Evolutionary conservation across 768 basidiomycete genomes (phyloP), one percentile per base, ranked within the genome.

Genomic region (Mycena leptocephala): DNA sequence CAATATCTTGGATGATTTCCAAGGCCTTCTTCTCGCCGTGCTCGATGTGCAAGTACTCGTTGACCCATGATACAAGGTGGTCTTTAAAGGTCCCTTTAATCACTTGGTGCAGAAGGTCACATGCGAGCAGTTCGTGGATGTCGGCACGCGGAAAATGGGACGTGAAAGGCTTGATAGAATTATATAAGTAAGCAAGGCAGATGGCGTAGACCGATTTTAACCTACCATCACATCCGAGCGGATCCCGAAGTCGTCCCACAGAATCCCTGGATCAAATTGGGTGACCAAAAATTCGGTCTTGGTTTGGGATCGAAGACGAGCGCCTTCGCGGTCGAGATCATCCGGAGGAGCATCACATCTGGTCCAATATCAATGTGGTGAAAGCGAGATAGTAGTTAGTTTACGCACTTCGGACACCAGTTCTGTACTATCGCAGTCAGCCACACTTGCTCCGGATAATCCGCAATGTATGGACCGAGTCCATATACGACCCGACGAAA

Each of bases 1-100:
- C 79, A 71, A 82, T 83, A 61, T 83, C 80, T 53, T 75, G 70
- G 0, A 83, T 18, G 16, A 83, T 79, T 7, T 14, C 43, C 26
- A 77, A 64, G 5, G 71, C 79, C 9, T 41, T 26, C 30, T 59
- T 62, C 26, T 73, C 56, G 0, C 76, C 72, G 46, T 79, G 65
- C 6, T 28, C 39, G 0, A 53, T 1, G 3, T 59, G n/a, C 14
- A 84, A 71, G 46, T 83, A 84, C 5, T 77, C 65, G 5, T 64
- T 64, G 1, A 64, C 41, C 62, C 62, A 64, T 3, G 39, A n/a
- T 4, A 64, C 62, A 7, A 64, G n/a, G 28, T 64, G 62, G 26
- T 56, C 55, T 16, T 64, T 64, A 39, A 64, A 26, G 22, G 41
- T n/a, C n/a, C n/a, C n/a, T n/a, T n/a, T n/a, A n/a, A n/a, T n/a